phyloP scores from a whole-genome alignment of 306 rosid species.

The Casuarina glauca region DNA sequence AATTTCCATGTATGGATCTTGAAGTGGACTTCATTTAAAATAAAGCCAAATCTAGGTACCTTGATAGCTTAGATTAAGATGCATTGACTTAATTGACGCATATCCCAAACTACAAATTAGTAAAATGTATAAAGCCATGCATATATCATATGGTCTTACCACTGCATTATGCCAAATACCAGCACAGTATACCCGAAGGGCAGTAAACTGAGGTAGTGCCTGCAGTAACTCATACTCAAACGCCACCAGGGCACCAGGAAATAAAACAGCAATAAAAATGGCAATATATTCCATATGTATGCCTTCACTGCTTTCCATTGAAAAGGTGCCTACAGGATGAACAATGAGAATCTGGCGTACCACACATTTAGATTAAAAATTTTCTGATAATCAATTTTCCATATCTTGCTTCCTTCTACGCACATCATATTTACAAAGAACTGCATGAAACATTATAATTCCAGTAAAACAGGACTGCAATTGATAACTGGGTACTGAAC shows the following conservation, averaged over 20 bases:
- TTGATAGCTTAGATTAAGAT: background rate
- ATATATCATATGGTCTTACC: conserved; percentile 41
- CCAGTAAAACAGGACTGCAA: background rate
- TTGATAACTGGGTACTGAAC: background rate
- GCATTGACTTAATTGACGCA: background rate
- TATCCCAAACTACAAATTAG: background rate
- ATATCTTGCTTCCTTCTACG: background rate
- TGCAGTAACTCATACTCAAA: conserved; percentile 60
- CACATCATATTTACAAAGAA: background rate
- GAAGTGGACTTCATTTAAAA: background rate
- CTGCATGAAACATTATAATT: background rate
- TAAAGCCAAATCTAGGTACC: background rate
- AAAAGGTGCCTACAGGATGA: conserved; percentile 41
- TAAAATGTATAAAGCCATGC: background rate
- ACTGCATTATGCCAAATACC: conserved; percentile 98
- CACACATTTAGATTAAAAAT: background rate
- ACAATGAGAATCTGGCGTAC: conserved; percentile 49
- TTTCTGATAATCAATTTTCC: background rate
- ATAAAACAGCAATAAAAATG: conserved; percentile 65
- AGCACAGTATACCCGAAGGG: conserved; percentile 82
- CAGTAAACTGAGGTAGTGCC: conserved; percentile 43
- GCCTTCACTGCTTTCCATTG: conserved; percentile 75
- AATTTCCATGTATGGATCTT: conserved; percentile 4
- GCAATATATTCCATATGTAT: conserved; percentile 78
- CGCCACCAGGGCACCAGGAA: conserved; percentile 94